A percentile compares a stretch with the other conserved stretches of the same genome.
Conservation (phyloP, 1,139 yeast species). For the Magnusiomyces fungicola region DNA sequence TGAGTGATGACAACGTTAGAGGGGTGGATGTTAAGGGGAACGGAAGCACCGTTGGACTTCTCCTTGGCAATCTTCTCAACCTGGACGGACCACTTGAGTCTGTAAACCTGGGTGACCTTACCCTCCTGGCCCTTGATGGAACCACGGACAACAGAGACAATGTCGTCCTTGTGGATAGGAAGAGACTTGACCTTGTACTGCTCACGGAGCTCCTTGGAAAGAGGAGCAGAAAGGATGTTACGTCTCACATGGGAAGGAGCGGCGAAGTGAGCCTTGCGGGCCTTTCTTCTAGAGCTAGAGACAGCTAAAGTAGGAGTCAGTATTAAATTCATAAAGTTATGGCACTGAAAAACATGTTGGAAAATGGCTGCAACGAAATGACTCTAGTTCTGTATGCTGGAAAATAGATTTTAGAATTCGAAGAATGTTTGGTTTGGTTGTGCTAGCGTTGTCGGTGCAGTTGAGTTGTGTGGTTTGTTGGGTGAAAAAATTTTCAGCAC, state of each 20-base stretch:
- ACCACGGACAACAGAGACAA: slow-evolving; percentile 95
- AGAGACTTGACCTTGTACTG: slow-evolving; percentile 93
- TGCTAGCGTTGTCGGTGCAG: too few species aligned
- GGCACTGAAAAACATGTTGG: too few species aligned
- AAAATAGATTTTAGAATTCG: too few species aligned
- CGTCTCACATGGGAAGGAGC: slow-evolving; percentile 98
- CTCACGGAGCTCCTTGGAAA: slow-evolving; percentile 97
- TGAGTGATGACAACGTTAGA: slow-evolving; percentile 98
- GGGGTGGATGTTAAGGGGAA: slow-evolving; percentile 97
- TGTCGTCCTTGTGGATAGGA: slow-evolving; percentile 98
- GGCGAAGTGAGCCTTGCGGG: slow-evolving; percentile 99
- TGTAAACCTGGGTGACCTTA: slow-evolving; percentile 95
- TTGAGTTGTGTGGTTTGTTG: too few species aligned
- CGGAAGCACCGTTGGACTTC: slow-evolving; percentile 97
- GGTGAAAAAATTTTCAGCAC: too few species aligned
- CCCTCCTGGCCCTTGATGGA: slow-evolving; percentile 99
- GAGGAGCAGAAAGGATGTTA: slow-evolving; percentile 94
- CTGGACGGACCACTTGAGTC: slow-evolving; percentile 95
- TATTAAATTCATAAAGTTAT: too few species aligned
- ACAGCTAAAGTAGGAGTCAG: slow-evolving; percentile 47
- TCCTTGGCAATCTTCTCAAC: slow-evolving; percentile 97
- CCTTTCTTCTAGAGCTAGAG: slow-evolving; percentile 98
- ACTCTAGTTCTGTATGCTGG: too few species aligned
- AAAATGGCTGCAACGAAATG: too few species aligned
- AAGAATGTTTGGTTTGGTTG: too few species aligned